A percentile compares a stretch with the other conserved stretches of the same genome.
Evolutionary conservation across 2,329 filamentous ascomycete species (phyloP).

Genomic region (Colletotrichum lentis): DNA sequence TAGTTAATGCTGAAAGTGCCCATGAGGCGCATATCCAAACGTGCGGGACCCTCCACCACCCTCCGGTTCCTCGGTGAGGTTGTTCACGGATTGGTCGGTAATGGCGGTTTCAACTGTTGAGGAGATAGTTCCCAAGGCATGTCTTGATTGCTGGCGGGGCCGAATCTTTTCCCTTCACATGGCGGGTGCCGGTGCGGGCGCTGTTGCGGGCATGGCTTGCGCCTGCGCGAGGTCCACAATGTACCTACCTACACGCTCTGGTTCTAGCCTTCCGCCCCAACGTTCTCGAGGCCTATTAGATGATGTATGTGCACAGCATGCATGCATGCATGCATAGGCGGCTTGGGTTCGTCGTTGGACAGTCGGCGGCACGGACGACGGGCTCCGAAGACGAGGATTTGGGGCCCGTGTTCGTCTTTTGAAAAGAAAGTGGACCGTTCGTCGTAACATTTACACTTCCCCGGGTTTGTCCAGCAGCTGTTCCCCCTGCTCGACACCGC

Average conservation of each 20-base stretch:
- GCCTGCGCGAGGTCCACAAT: too few species aligned
- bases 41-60: too few species aligned
- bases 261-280: not conserved
- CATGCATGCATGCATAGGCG: not conserved
- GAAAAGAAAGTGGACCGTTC: slow-evolving; percentile 1
- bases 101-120: not conserved
- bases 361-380: not conserved
- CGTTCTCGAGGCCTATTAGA: not conserved
- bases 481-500: too few species aligned
- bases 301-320: not conserved
- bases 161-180: not conserved
- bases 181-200: not conserved
- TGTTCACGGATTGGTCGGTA: not conserved
- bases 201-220: not conserved
- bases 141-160: not conserved
- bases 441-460: too few species aligned
- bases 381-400: too few species aligned
- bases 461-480: too few species aligned
- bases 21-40: slow-evolving; percentile 11
- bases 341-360: not conserved
- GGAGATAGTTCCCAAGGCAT: not conserved
- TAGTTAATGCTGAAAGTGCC: slow-evolving; percentile 33
- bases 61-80: not conserved
- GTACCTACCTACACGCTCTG: too few species aligned
- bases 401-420: slow-evolving; percentile 10